Base-by-base conservation (phyloP, 768 basidiomycete species). In the Rhizopogon sp. region DNA sequence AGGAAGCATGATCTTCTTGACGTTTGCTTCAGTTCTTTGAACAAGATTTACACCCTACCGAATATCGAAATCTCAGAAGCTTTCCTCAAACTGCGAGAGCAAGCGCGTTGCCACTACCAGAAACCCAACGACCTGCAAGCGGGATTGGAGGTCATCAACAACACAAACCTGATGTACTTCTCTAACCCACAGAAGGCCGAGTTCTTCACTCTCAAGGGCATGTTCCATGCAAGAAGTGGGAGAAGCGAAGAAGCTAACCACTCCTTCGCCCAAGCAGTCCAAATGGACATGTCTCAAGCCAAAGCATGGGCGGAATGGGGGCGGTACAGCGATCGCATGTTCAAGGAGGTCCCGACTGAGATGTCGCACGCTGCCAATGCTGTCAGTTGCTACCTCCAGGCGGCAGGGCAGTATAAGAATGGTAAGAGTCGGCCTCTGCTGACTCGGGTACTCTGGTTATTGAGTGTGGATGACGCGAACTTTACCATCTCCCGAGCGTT, bases 51-150 rank as follows among this genome's bases (percentile, higher is more conserved):
- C 71, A 95, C 93, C 0, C 77, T 99, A 17, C 97, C 97, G 20
- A 99, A 99, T 68, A 99, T 99, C 71, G 97, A 99, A 73, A 99
- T 99, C 57, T 96, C 97, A 3, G 97, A 99, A 68, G 97, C 97
- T 1, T 99, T 99, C 78, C 77, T 99, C 55, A 99, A 99, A 71
- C 83, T 99, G 31, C 86, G 97, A 46, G 97, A 99, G 70, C 97
- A 99, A 71, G 97, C 97, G 6, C 88, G 95, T 37, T 98, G 96
- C 63, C 94, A 97, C 74, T 98, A 96, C 71, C 95, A 97, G 69
- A 93, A 90, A 64, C 90, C 91, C 0, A 89, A 88, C 57, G 94
- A 98, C 66, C 82, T 97, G 55, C 87, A 91, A 61, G 91, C 93
- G 4, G 97, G 97, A 28, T 74, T 99, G 43, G 97, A 99, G 66